Conservation (phyloP, 129 eudicot genomes). For the Lactuca saligna region DNA sequence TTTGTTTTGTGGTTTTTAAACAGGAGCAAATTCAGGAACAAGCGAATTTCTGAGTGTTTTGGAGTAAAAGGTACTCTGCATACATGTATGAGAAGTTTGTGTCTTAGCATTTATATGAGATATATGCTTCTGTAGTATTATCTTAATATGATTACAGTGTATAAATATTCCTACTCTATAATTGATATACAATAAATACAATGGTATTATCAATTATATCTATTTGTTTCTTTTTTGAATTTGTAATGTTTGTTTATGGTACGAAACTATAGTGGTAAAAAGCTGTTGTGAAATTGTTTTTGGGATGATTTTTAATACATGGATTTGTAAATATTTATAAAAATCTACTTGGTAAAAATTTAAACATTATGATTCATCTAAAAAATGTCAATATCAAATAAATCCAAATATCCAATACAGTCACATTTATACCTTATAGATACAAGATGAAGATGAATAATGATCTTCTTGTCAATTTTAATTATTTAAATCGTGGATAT, state of each 20-base stretch:
- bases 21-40: slow-evolving; percentile 82
- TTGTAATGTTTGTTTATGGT: neutral
- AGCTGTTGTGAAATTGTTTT: neutral
- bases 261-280: neutral
- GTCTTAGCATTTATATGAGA: neutral
- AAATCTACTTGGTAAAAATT: too few relatives aligned
- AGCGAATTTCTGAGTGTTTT: slow-evolving; percentile 43
- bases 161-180: slow-evolving; percentile 16
- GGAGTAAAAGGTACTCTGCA: neutral
- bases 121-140: slow-evolving; percentile 15
- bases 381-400: too few relatives aligned
- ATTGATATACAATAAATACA: slow-evolving; percentile 9
- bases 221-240: neutral
- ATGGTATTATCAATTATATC: neutral
- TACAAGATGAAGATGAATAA: too few relatives aligned
- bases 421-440: too few relatives aligned
- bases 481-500: too few relatives aligned
- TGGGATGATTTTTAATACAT: neutral
- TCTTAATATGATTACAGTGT: slow-evolving; percentile 19
- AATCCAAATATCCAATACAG: too few relatives aligned
- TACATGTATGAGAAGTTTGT: slow-evolving; percentile 3
- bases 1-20: slow-evolving; percentile 19
- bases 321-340: too few relatives aligned
- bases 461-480: too few relatives aligned
- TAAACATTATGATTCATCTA: neutral